Conservation (phyloP, 352 stramenopile species). For the Thraustochytrium sp. region DNA sequence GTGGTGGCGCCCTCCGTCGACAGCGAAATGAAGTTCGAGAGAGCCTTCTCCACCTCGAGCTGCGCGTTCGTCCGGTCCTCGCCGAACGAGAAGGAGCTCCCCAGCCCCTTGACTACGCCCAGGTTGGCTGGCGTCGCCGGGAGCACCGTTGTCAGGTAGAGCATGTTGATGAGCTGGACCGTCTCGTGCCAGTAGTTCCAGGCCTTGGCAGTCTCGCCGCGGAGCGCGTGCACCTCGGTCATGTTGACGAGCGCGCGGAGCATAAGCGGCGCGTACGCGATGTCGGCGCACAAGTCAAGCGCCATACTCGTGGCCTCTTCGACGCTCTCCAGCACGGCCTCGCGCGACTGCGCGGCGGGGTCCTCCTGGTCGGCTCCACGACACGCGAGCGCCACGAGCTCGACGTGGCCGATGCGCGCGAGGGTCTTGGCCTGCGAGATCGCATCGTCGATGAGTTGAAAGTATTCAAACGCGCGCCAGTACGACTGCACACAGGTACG, state of each 20-base stretch:
- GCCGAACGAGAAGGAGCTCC: background rate
- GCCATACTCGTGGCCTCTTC: slow-evolving; percentile 26
- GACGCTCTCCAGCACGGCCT: background rate
- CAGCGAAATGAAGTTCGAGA: background rate
- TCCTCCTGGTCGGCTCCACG: background rate
- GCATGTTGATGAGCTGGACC: slow-evolving; percentile 15
- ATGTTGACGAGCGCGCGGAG: slow-evolving; percentile 9
- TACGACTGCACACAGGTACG: background rate
- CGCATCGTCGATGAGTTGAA: slow-evolving; percentile 38
- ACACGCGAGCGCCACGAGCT: background rate
- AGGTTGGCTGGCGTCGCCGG: background rate
- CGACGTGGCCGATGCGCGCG: slow-evolving; percentile 14
- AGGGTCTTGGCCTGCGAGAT: slow-evolving; percentile 33
- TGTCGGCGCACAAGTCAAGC: slow-evolving; percentile 19
- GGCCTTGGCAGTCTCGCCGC: background rate
- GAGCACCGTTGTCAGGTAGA: slow-evolving; percentile 23
- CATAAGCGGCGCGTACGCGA: slow-evolving; percentile 35
- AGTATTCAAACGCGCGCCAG: slow-evolving; percentile 39
- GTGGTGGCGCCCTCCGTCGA: background rate
- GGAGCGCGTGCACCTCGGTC: background rate
- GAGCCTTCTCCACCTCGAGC: slow-evolving; percentile 6
- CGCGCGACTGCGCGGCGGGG: background rate
- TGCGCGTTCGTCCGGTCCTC: background rate
- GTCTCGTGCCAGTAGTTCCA: slow-evolving; percentile 32
- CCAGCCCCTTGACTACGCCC: background rate